phyloP scores from a whole-genome alignment of 1,284 basidiomycete genomes.

The Cryptococcus sp. region DNA sequence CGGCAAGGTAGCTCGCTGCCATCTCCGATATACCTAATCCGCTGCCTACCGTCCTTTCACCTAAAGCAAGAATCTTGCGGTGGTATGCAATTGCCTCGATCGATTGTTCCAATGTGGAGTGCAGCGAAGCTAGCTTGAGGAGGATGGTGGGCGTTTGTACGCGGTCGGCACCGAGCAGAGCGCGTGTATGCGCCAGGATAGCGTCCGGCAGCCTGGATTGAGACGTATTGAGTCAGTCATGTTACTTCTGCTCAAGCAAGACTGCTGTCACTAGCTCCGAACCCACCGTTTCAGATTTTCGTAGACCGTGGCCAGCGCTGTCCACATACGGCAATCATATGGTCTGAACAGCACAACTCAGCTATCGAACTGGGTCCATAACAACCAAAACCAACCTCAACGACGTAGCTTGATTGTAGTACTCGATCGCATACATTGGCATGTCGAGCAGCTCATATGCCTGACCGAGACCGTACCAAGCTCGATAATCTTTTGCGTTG shows the following conservation, averaged over 20 bases:
- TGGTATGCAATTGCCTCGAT: constrained; percentile 51
- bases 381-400: constrained; percentile 63
- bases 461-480: constrained; percentile 98
- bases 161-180: constrained; percentile 78
- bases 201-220: constrained; percentile 73
- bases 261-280: too few species aligned
- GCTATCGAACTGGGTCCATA: constrained; percentile 9
- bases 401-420: constrained; percentile 94
- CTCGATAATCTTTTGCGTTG: constrained; percentile 93
- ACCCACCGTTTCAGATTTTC: constrained; percentile 79
- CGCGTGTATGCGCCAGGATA: constrained; percentile 83
- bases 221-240: not conserved
- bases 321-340: constrained; percentile 95
- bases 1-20: constrained; percentile 74
- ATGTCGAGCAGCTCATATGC: constrained; percentile 96
- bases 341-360: constrained; percentile 62
- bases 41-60: constrained; percentile 56
- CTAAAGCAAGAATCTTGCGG: constrained; percentile 67
- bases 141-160: constrained; percentile 73
- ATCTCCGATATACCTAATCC: constrained; percentile 67
- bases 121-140: constrained; percentile 70
- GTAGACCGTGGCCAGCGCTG: constrained; percentile 90
- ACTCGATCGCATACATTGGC: constrained; percentile 93
- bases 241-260: too few species aligned
- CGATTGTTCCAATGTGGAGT: constrained; percentile 46